Evolutionary conservation across 768 basidiomycete species (phyloP).

Genomic region (Lactarius akahatsu): DNA sequence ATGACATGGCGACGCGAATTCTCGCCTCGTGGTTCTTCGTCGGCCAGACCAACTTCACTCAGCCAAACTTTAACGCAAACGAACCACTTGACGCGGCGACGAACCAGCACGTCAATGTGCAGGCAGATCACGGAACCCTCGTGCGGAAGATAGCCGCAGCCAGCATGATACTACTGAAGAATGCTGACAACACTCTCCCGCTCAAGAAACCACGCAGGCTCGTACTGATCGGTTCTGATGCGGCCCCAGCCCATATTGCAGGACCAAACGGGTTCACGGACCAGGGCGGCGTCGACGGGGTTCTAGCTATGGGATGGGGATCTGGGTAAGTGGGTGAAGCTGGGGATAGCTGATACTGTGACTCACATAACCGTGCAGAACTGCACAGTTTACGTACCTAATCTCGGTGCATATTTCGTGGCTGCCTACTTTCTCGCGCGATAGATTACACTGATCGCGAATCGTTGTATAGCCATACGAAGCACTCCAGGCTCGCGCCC

Average conservation of each 20-base stretch:
- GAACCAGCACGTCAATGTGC: constrained; percentile 68
- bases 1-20: constrained; percentile 84
- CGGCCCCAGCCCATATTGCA: constrained; percentile 40
- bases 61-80: constrained; percentile 71
- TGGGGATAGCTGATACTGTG: constrained; percentile 12
- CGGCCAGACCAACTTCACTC: constrained; percentile 60
- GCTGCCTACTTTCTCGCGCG: background rate
- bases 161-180: constrained; percentile 76
- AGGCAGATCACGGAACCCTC: constrained; percentile 64
- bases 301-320: constrained; percentile 94
- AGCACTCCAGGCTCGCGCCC: constrained; percentile 73
- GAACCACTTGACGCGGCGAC: constrained; percentile 47
- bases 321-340: constrained; percentile 46
- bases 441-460: background rate
- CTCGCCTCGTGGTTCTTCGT: constrained; percentile 69
- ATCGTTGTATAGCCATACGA: constrained; percentile 59
- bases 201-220: constrained; percentile 58
- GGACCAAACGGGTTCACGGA: constrained; percentile 53
- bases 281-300: constrained; percentile 48
- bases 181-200: constrained; percentile 55
- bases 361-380: constrained; percentile 39
- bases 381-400: constrained; percentile 75
- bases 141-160: constrained; percentile 74
- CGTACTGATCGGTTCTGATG: constrained; percentile 58
- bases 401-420: constrained; percentile 52